Evolutionary conservation across 1,284 basidiomycete genomes (phyloP), one percentile per base, ranked within the genome.

Genomic region (Boletus semigastroideus): DNA sequence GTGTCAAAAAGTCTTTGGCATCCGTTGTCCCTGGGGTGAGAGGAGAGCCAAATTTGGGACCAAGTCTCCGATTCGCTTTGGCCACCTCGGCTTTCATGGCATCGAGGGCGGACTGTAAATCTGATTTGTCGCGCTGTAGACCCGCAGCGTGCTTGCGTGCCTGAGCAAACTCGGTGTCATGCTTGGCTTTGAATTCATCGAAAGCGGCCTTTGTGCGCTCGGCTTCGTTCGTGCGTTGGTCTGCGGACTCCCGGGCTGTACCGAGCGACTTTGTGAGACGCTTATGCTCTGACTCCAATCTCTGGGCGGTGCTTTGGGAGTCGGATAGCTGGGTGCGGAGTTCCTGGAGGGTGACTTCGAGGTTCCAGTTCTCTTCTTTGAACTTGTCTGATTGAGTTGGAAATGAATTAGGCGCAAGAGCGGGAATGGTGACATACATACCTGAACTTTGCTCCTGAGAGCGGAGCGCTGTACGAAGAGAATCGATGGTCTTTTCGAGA

Each of bases 341-440:
- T 57, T 98, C 94, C 69, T 99, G 95, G 28, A 94, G 78, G 20
- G 83, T 83, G 43, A 98, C 92, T 74, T 98, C 94, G 57, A 98
- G 86, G 67, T 98, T 95, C 96, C 96, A 98, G 70, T 97, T 98
- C 74, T 96, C 94, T 71, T 98, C 94, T 74, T 94, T 95, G 82
- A 87, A 95, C 54, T 92, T 92, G 67, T 89, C 84, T 78, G 60
- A 49, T 42, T 5, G 49, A 41, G 25, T 43, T 42, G 33, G 41
- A n/a, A 20, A n/a, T 60, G 14, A 45, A 42, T 17, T 13, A 9
- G 22, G 44, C 27, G 43, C 12, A 11, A 27, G 5, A 16, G 25
- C 7, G 3, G 28, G 12, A 43, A 40, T 14, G 45, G 11, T 2
- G 44, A 34, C 42, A 14, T 14, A 73, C 82, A 52, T 62, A 88